Percentiles rank a stretch among this genome's conserved stretches.
Conservation (phyloP, 495 filamentous ascomycete genomes). For the Penicillium odoratum region DNA sequence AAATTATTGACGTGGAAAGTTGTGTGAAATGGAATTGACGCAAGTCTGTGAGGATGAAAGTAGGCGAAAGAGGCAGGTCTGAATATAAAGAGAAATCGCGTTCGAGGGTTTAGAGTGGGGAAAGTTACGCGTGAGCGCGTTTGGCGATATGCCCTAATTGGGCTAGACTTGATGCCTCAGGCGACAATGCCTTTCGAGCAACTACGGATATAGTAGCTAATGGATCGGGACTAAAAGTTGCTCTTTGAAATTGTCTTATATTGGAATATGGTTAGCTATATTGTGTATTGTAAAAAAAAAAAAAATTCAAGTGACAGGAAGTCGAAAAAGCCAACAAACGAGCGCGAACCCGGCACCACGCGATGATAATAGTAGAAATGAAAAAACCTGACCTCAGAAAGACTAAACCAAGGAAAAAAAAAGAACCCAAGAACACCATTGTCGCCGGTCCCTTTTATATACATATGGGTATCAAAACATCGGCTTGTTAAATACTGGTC, state of each 20-base stretch:
- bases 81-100: conserved; percentile 37
- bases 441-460: conserved; percentile 42
- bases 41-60: conserved; percentile 16
- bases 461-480: conserved; percentile 38
- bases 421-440: conserved; percentile 30
- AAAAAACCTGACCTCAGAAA: conserved; percentile 1
- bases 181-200: not conserved
- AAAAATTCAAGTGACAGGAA: not conserved
- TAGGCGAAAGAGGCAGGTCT: conserved; percentile 22
- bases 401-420: conserved; percentile 12
- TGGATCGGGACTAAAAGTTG: not conserved
- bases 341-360: conserved; percentile 5
- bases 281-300: not conserved
- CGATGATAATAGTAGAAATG: conserved; percentile 15
- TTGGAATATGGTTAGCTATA: conserved; percentile 3
- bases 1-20: not conserved
- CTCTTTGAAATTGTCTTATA: not conserved
- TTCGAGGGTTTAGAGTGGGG: conserved; percentile 36
- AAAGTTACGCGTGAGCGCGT: conserved; percentile 32
- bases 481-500: conserved; percentile 41
- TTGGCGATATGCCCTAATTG: conserved; percentile 40
- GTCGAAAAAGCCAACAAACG: conserved; percentile 5
- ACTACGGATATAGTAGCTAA: not conserved
- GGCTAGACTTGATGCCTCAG: conserved; percentile 26
- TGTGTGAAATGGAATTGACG: conserved; percentile 3